Percentiles rank a stretch among this genome's conserved stretches.
phyloP scores from a whole-genome alignment of 2,329 filamentous ascomycete genomes.

The Lasiodiplodia sp. region DNA sequence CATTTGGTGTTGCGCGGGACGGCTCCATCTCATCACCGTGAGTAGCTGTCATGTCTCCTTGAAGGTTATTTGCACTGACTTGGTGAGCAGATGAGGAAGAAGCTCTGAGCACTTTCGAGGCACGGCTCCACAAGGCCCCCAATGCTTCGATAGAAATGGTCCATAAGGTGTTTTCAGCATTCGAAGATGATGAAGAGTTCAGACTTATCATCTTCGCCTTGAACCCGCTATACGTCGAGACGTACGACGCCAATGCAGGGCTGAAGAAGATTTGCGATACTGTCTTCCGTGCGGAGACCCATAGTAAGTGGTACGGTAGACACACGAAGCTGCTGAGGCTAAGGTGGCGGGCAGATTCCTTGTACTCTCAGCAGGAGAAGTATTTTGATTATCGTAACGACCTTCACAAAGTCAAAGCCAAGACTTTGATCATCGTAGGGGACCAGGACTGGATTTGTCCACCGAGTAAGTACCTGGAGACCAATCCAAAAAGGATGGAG shows the following conservation, averaged over 20 bases:
- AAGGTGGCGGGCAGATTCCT: conserved; percentile 39
- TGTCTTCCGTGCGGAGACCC: conserved; percentile 47
- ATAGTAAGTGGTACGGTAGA: conserved; percentile 40
- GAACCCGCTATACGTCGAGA: conserved; percentile 48
- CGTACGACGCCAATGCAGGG: conserved; percentile 44
- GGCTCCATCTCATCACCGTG: conserved; percentile 48
- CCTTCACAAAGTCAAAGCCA: conserved; percentile 42
- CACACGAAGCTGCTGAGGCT: too few relatives aligned
- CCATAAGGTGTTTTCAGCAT: conserved; percentile 49
- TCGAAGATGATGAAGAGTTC: conserved; percentile 50
- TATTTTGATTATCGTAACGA: conserved; percentile 49
- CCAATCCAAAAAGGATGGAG: not conserved
- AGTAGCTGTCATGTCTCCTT: conserved; percentile 30
- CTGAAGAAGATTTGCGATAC: conserved; percentile 41
- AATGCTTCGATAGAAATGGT: conserved; percentile 49
- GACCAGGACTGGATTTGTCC: conserved; percentile 53
- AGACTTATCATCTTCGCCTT: conserved; percentile 48
- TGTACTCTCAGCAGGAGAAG: conserved; percentile 47
- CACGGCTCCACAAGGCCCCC: conserved; percentile 44
- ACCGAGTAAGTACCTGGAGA: conserved; percentile 3
- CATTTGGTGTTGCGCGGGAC: conserved; percentile 49
- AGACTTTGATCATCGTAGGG: conserved; percentile 49
- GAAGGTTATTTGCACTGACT: not conserved
- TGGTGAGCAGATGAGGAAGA: conserved; percentile 42
- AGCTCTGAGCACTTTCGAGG: conserved; percentile 43